Evolutionary conservation across 1,284 basidiomycete species (phyloP), one percentile per base, ranked within the genome.

Genomic region (Cutaneotrichosporon spelunceum): DNA sequence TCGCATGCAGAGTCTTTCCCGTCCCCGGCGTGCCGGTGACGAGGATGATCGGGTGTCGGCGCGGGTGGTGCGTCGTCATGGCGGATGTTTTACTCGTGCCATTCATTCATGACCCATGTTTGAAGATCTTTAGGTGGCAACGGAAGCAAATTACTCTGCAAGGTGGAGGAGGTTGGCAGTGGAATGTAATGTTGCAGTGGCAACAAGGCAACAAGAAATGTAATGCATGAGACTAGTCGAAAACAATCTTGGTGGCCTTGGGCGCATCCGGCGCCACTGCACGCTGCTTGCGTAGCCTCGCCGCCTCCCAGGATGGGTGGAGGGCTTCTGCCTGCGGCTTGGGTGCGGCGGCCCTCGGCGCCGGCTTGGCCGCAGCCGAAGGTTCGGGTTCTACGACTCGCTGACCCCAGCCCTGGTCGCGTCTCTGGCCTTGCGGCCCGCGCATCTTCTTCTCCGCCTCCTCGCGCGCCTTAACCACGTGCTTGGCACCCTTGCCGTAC

Each of bases 241-340:
- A 83, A 7, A 80, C 77, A 62, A 83, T 83, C 74, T 83, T 83
- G 66, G 79, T 80, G 9, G 79, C 72, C 57, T 82, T 81, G 9
- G 77, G 77, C 16, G 62, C 64, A 3, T 58, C 64, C 13, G 60
- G 27, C 24, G 56, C 69, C 61, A 66, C 67, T 67, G 80, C 76
- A 64, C 76, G 79, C 78, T 89, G 87, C 75, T 88, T 89, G 63
- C 88, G 78, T 72, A 85, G 85, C 77, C 83, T 84, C 78, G 93
- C 95, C 4, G 93, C 93, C 78, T 90, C 90, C 93, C 93, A 96
- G 21, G 90, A 93, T 2, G 93, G 93, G 80, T 96, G 93, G 60
- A 93, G 68, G 29, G 29, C 60, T 23, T 53, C 48, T 49, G 59
- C 57, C n/a, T 55, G 33, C 24, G 54, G 10, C 49, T 47, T 50